Evolutionary conservation across 495 filamentous ascomycete genomes (phyloP).

Genomic region (Cercophora samala): DNA sequence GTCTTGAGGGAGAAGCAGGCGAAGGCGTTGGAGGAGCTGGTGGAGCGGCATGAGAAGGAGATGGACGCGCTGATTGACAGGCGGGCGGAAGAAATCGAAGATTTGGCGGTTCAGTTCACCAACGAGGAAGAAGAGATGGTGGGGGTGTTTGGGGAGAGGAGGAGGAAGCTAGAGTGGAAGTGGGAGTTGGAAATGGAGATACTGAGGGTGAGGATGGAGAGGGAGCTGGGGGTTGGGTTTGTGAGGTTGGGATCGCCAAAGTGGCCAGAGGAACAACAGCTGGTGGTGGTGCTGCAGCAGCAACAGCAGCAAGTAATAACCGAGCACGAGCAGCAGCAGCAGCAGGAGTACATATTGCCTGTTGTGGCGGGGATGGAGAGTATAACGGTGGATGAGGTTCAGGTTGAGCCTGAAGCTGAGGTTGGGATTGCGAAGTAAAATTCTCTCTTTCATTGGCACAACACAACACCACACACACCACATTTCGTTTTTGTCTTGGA

Average conservation of each 20-base stretch:
- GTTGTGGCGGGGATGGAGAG: conserved; percentile 14
- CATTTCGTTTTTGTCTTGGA: background rate
- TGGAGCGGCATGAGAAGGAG: conserved; percentile 63
- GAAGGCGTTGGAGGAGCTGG: conserved; percentile 62
- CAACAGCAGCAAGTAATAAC: background rate
- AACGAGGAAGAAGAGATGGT: conserved; percentile 52
- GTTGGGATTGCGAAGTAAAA: background rate
- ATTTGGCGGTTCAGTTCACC: conserved; percentile 55
- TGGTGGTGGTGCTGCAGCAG: background rate
- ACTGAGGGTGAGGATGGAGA: conserved; percentile 57
- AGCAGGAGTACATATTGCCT: conserved; percentile 1
- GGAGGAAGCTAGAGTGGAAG: conserved; percentile 47
- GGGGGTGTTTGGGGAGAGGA: conserved; percentile 49
- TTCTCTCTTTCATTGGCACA: background rate
- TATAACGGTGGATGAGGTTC: background rate
- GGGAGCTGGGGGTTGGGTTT: conserved; percentile 46
- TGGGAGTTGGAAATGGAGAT: conserved; percentile 67
- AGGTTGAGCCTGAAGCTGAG: background rate
- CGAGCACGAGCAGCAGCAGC: background rate
- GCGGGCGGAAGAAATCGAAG: conserved; percentile 49
- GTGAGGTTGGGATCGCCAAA: conserved; percentile 45
- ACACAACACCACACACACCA: background rate
- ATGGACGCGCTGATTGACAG: conserved; percentile 52
- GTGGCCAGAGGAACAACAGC: conserved; percentile 33
- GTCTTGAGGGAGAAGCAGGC: conserved; percentile 76